These are phyloP conservation scores for Ceratobasidium sp. DNA, from an alignment of 1,284 basidiomycete genomes.

Conservation along the genomic window DNA sequence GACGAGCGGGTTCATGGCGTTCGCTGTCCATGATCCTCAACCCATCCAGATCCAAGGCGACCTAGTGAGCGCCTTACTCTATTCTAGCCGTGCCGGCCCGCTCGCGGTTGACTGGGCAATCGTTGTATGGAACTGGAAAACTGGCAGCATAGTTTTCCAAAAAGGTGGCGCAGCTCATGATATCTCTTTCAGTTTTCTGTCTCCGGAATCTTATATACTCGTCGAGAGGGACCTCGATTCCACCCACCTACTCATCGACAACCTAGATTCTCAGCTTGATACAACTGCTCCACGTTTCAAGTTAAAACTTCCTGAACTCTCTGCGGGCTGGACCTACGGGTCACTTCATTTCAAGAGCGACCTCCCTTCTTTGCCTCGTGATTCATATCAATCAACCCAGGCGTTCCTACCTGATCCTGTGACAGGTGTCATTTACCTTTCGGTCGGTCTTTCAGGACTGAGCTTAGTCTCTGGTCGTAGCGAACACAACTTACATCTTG, in stretches of 20 bases:
- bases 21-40: constrained; percentile 30
- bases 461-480: neutral
- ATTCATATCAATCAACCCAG: constrained; percentile 23
- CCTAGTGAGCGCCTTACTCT: constrained; percentile 20
- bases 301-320: constrained; percentile 35
- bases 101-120: constrained; percentile 18
- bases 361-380: constrained; percentile 20
- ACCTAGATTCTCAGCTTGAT: neutral
- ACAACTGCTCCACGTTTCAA: constrained; percentile 25
- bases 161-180: neutral
- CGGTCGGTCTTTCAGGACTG: constrained; percentile 27
- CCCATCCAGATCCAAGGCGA: constrained; percentile 45
- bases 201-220: constrained; percentile 21
- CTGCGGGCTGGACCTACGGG: constrained; percentile 27
- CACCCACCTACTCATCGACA: constrained; percentile 13
- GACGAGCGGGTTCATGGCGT: constrained; percentile 28
- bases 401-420: constrained; percentile 22
- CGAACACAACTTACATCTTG: constrained; percentile 20
- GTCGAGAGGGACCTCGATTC: neutral
- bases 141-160: constrained; percentile 18
- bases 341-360: constrained; percentile 38
- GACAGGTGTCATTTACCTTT: constrained; percentile 30
- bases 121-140: constrained; percentile 41
- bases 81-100: constrained; percentile 5
- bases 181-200: constrained; percentile 30